Evolutionary conservation across 805 yeast genomes (phyloP).

Genomic region (Teunomyces lycoperdinae): DNA sequence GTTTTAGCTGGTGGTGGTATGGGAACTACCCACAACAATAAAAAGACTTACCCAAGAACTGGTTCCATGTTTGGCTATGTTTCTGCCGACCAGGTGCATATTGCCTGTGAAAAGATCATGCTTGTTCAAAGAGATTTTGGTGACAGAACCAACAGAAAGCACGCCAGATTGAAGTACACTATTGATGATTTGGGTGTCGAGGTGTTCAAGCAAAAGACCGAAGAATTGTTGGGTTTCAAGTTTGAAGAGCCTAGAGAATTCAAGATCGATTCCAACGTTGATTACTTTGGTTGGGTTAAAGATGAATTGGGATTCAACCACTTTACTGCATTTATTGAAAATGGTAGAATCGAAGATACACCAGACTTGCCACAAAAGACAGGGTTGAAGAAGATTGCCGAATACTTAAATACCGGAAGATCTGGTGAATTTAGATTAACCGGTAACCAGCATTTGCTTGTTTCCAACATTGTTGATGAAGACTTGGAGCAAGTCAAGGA

Average conservation of each 20-base stretch:
- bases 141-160: slow-evolving; percentile 94
- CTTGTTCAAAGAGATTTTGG: slow-evolving; percentile 92
- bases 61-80: slow-evolving; percentile 85
- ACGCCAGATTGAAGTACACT: slow-evolving; percentile 95
- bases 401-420: slow-evolving; percentile 51
- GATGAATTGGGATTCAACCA: slow-evolving; percentile 85
- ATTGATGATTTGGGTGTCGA: slow-evolving; percentile 92
- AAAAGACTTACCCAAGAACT: slow-evolving; percentile 93
- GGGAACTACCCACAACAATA: slow-evolving; percentile 97
- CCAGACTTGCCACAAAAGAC: slow-evolving; percentile 85
- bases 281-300: slow-evolving; percentile 89
- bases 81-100: slow-evolving; percentile 60
- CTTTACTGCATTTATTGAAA: slow-evolving; percentile 91
- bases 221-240: slow-evolving; percentile 73
- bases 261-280: slow-evolving; percentile 82
- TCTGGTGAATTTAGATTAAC: slow-evolving; percentile 89
- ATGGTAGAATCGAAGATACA: slow-evolving; percentile 94
- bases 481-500: slow-evolving; percentile 62
- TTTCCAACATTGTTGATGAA: slow-evolving; percentile 69
- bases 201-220: slow-evolving; percentile 74
- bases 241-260: slow-evolving; percentile 70
- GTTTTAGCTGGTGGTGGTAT: slow-evolving; percentile 96
- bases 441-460: slow-evolving; percentile 89
- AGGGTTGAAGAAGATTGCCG: slow-evolving; percentile 79
- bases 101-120: slow-evolving; percentile 89